Base-by-base conservation (phyloP, 169 alveolate genomes). In the Plasmodium fragile region DNA sequence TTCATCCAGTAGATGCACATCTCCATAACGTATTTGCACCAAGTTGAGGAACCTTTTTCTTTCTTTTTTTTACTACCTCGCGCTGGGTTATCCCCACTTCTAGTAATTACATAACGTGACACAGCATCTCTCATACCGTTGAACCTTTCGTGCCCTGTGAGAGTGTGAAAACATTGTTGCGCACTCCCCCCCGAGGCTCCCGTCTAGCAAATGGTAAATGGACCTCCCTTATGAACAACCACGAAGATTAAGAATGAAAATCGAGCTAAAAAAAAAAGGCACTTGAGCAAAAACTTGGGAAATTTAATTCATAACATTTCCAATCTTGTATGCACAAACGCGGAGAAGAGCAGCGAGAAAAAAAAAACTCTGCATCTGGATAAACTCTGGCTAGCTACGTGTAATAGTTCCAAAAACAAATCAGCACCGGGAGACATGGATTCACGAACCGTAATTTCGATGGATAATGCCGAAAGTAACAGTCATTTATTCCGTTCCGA, bases 401-500 rank as follows among this genome's bases (percentile, higher is more conserved):
- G 59, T 22, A 80, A 16, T 18, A 30, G 59, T 34, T 80, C 30
- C 43, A 71, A 72, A 71, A 72, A 43, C n/a, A 30, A 83, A 43
- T 18, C 75, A 83, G 6, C 69, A 75, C 45, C 36, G 70, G 75
- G 81, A 85, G 81, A 55, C 5, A 41, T 83, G 55, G 93, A 77
- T 69, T 22, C 69, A 65, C 32, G 28, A 49, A 34, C 41, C 18
- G 79, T 22, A 30, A 36, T 39, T 85, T 55, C 85, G 79, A 73
- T 85, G 93, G 80, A 75, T 85, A 75, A 53, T 73, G 18, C 59
- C 22, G 93, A 85, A 43, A 85, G 70, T 85, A 85, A 85, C 79
- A 77, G 79, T 65, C 75, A 65, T 55, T 73, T 85, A 39, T 85
- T 73, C 69, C 43, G 49, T 43, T 36, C 69, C 30, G 93, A 85